Conservation (phyloP, 805 yeast species). For the Metschnikowia cubensis region DNA sequence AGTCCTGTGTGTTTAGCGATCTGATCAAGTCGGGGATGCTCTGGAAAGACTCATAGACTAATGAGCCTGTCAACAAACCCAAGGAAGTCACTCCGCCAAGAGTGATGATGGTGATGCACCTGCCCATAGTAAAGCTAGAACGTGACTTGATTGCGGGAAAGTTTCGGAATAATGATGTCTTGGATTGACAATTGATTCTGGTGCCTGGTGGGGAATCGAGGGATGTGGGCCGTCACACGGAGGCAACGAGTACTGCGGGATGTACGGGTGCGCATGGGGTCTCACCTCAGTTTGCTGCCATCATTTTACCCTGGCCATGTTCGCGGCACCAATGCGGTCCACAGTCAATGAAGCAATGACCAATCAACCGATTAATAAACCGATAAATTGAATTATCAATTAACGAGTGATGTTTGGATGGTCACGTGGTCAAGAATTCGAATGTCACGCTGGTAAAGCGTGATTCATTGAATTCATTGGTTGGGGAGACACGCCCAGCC, state of each 20-base stretch:
- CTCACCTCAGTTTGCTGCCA: too few species aligned
- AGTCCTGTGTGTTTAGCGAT: conserved; percentile 22
- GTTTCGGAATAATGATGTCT: neutral
- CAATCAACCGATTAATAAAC: too few species aligned
- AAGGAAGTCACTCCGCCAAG: conserved; percentile 61
- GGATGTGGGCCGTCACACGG: neutral
- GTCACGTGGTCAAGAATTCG: too few species aligned
- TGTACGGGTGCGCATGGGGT: conserved; percentile 1
- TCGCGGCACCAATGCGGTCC: neutral
- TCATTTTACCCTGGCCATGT: too few species aligned
- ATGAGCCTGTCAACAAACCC: conserved; percentile 58
- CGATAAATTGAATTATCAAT: too few species aligned
- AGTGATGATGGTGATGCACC: conserved; percentile 47
- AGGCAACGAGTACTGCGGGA: conserved; percentile 1
- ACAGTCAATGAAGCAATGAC: too few species aligned
- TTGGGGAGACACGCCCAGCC: too few species aligned
- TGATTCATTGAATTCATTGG: too few species aligned
- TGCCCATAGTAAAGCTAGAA: conserved; percentile 20
- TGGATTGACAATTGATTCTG: neutral
- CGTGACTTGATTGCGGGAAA: neutral
- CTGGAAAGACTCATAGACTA: conserved; percentile 38
- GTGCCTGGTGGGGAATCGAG: neutral
- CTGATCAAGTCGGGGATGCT: conserved; percentile 27
- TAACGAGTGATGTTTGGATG: too few species aligned
- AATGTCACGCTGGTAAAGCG: too few species aligned